Evolutionary conservation across 2,329 filamentous ascomycete genomes (phyloP).

Genomic region (Pyricularia sp.): DNA sequence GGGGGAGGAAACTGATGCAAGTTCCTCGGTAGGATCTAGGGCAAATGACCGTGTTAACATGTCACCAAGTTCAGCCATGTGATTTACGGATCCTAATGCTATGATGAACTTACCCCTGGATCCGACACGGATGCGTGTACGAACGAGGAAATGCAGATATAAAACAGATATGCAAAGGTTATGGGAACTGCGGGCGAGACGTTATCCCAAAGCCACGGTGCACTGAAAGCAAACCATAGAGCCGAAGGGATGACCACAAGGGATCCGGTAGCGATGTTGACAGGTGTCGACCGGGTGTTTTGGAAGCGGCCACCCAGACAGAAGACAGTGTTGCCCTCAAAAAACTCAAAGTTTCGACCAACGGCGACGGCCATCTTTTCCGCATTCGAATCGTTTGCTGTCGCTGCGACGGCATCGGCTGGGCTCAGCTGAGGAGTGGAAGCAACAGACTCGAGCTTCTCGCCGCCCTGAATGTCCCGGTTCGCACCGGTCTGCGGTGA

Average conservation of each 20-base stretch:
- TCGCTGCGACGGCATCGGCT: slow-evolving; percentile 5
- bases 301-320: slow-evolving; percentile 75
- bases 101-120: slow-evolving; percentile 53
- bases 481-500: slow-evolving; percentile 30
- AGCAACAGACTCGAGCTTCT: slow-evolving; percentile 70
- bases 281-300: slow-evolving; percentile 73
- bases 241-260: slow-evolving; percentile 65
- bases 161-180: slow-evolving; percentile 81
- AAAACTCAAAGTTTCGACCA: slow-evolving; percentile 80
- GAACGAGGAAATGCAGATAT: slow-evolving; percentile 85
- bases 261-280: slow-evolving; percentile 77
- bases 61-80: neutral
- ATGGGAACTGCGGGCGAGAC: slow-evolving; percentile 82
- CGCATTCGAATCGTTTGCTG: slow-evolving; percentile 13
- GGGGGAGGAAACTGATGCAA: slow-evolving; percentile 74
- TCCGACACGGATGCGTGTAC: slow-evolving; percentile 85
- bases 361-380: slow-evolving; percentile 35
- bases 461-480: slow-evolving; percentile 53
- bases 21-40: slow-evolving; percentile 80
- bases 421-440: slow-evolving; percentile 54
- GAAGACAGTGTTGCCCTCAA: slow-evolving; percentile 85
- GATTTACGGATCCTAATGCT: neutral
- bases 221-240: slow-evolving; percentile 78
- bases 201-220: slow-evolving; percentile 73
- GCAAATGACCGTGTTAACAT: neutral